Percentiles rank a stretch among this genome's conserved stretches.
Conservation (phyloP, 345 rosid genomes). For the Citrus trifoliata region DNA sequence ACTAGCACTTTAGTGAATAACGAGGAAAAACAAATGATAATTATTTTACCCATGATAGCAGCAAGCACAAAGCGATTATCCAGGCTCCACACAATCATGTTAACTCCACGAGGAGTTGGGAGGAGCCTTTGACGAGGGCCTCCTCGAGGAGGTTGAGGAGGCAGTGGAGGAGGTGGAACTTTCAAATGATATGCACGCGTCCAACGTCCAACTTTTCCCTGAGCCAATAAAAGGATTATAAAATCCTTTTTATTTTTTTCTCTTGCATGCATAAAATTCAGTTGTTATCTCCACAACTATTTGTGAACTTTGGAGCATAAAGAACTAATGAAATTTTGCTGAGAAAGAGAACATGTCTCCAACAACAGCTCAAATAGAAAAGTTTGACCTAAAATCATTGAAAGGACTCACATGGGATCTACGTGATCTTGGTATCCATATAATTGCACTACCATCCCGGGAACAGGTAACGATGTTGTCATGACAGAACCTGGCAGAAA, state of each 20-base stretch:
- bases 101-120: conserved; percentile 98
- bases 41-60: conserved; percentile 88
- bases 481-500: conserved; percentile 74
- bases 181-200: conserved; percentile 83
- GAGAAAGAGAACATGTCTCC: conserved; percentile 6
- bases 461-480: conserved; percentile 98
- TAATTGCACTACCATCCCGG: conserved; percentile 99
- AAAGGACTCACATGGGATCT: conserved; percentile 69
- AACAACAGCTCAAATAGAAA: conserved; percentile 2
- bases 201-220: conserved; percentile 99
- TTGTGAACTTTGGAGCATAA: neutral
- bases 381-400: neutral
- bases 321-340: neutral
- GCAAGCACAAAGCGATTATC: conserved; percentile 99
- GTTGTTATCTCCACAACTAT: conserved; percentile 1
- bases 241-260: neutral
- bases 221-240: neutral
- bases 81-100: conserved; percentile 99
- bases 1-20: neutral
- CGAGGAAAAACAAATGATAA: conserved; percentile 1
- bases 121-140: conserved; percentile 98
- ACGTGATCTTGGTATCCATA: conserved; percentile 92
- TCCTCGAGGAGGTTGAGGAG: conserved; percentile 97
- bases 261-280: neutral
- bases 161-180: conserved; percentile 99